phyloP scores from a whole-genome alignment of 345 rosid species.

The Aquilaria sinensis region DNA sequence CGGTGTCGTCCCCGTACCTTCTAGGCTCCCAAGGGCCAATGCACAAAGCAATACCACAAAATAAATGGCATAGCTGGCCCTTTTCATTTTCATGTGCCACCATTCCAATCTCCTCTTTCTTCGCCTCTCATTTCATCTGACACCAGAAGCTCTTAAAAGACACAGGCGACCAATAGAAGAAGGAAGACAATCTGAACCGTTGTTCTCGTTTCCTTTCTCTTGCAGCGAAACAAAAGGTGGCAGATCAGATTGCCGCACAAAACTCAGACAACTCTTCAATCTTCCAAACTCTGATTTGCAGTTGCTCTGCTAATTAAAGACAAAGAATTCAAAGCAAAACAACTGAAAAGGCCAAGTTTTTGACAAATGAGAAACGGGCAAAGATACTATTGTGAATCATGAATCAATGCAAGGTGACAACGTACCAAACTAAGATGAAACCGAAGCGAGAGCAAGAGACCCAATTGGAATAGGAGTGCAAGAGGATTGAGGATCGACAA shows the following conservation, averaged over 20 bases:
- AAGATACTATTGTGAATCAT: too few species aligned
- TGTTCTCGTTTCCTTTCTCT: neutral
- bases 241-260: too few species aligned
- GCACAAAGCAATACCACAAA: slow-evolving; percentile 27
- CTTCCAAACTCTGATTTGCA: too few species aligned
- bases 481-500: neutral
- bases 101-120: slow-evolving; percentile 23
- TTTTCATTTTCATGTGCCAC: slow-evolving; percentile 34
- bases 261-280: too few species aligned
- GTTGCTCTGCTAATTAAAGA: too few species aligned
- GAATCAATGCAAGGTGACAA: too few species aligned
- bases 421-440: neutral
- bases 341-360: too few species aligned
- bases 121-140: slow-evolving; percentile 43
- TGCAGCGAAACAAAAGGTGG: neutral
- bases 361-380: too few species aligned
- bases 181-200: neutral
- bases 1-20: neutral
- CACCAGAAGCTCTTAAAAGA: neutral
- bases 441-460: neutral
- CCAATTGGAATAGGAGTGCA: neutral
- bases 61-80: slow-evolving; percentile 19
- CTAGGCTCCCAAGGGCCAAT: slow-evolving; percentile 12
- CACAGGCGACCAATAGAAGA: neutral
- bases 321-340: too few species aligned